These are phyloP conservation scores for Hypoxylon rickii DNA, from an alignment of 495 filamentous ascomycete species.

Conservation along the genomic window DNA sequence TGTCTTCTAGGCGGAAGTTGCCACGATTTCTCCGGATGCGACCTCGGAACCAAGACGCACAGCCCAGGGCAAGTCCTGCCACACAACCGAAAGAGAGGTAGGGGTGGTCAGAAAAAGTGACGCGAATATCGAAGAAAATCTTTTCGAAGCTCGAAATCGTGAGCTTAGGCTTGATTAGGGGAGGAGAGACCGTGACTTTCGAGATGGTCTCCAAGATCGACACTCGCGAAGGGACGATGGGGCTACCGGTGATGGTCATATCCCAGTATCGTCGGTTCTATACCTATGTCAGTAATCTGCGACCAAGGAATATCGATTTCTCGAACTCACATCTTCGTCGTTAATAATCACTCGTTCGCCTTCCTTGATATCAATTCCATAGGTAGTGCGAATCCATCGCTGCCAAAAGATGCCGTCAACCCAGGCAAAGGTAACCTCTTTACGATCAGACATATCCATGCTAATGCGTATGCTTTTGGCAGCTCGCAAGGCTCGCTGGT, in stretches of 20 bases:
- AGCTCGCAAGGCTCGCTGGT: constrained; percentile 81
- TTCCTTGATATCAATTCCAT: constrained; percentile 81
- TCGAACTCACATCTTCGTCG: constrained; percentile 84
- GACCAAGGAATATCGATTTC: neutral
- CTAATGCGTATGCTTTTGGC: constrained; percentile 92
- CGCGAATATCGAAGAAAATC: constrained; percentile 75
- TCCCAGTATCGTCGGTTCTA: constrained; percentile 97
- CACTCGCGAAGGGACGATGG: constrained; percentile 86
- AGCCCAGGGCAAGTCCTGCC: constrained; percentile 56
- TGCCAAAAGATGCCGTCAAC: constrained; percentile 98
- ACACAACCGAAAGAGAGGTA: constrained; percentile 68
- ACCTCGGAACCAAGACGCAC: constrained; percentile 61
- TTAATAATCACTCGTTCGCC: constrained; percentile 95
- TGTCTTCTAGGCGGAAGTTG: constrained; percentile 78
- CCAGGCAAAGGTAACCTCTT: constrained; percentile 96
- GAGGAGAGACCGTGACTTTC: constrained; percentile 70
- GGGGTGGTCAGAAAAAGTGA: constrained; percentile 71
- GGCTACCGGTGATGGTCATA: constrained; percentile 80
- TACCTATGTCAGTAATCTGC: constrained; percentile 9
- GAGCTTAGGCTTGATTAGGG: constrained; percentile 85
- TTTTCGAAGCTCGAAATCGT: constrained; percentile 77
- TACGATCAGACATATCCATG: constrained; percentile 82
- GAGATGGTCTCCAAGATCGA: constrained; percentile 93
- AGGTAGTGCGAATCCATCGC: constrained; percentile 90
- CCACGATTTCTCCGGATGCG: constrained; percentile 61